These are phyloP conservation scores for Sarocladiaceae sp. DNA, from an alignment of 2,329 filamentous ascomycete genomes.

Conservation along the genomic window DNA sequence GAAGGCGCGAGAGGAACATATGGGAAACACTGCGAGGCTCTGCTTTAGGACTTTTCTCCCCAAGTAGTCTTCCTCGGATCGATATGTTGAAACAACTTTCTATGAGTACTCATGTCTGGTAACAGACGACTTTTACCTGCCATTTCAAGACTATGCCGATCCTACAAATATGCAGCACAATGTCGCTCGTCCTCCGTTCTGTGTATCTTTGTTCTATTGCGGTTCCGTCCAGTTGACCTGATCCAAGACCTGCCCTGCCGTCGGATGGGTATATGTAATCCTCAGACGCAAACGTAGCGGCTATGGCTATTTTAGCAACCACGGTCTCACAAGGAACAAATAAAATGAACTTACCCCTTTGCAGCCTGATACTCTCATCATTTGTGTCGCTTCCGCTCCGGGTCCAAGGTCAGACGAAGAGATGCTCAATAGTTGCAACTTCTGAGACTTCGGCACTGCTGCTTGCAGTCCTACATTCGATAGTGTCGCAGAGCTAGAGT, in stretches of 20 bases:
- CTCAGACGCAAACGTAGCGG: conserved; percentile 80
- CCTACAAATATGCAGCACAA: not conserved
- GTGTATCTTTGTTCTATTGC: conserved; percentile 24
- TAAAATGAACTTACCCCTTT: conserved; percentile 70
- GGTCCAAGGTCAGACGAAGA: conserved; percentile 72
- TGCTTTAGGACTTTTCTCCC: no score
- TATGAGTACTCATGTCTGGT: no score
- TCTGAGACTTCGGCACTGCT: conserved; percentile 94
- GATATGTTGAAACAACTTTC: no score
- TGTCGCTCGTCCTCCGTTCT: not conserved
- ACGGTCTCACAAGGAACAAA: not conserved
- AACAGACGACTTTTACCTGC: not conserved
- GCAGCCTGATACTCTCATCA: conserved; percentile 81
- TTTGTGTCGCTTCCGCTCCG: conserved; percentile 80
- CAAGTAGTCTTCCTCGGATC: no score
- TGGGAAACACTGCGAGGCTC: no score
- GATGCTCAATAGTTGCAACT: conserved; percentile 86
- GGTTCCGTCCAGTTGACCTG: conserved; percentile 97
- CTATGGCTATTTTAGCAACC: conserved; percentile 40
- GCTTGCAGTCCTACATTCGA: conserved; percentile 82
- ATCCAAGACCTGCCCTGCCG: conserved; percentile 70
- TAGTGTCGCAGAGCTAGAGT: conserved; percentile 59
- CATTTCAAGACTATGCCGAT: not conserved
- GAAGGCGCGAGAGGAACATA: no score
- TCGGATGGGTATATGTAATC: conserved; percentile 72